Conservation (phyloP, 2,329 filamentous ascomycete genomes). For the Lachnellula subtilissima region DNA sequence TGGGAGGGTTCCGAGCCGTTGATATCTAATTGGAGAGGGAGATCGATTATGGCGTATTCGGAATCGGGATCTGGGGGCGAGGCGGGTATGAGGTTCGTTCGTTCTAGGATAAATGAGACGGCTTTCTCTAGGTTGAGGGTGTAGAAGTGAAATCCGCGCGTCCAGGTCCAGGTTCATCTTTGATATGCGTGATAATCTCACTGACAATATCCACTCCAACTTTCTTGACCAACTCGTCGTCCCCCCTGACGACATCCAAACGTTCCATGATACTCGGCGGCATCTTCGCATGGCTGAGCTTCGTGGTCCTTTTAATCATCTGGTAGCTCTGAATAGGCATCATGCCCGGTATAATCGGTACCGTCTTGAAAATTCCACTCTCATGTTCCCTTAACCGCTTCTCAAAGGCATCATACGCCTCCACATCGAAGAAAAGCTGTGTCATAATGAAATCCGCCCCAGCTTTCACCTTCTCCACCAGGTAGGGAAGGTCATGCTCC, state of each 20-base stretch:
- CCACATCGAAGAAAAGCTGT: conserved; percentile 89
- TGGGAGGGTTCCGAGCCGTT: conserved; percentile 39
- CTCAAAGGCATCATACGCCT: conserved; percentile 79
- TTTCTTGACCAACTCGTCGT: conserved; percentile 76
- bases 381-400: conserved; percentile 69
- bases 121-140: conserved; percentile 95
- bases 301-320: conserved; percentile 89
- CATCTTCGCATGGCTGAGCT: conserved; percentile 84
- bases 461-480: conserved; percentile 85
- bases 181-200: conserved; percentile 78
- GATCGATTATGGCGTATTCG: conserved; percentile 38
- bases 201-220: conserved; percentile 77
- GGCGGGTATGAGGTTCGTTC: conserved; percentile 73
- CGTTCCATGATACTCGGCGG: conserved; percentile 66
- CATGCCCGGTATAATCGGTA: conserved; percentile 87
- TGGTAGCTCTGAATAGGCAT: conserved; percentile 99
- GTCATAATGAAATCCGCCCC: conserved; percentile 99
- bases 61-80: conserved; percentile 42
- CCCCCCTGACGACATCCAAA: conserved; percentile 67
- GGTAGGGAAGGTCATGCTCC: conserved; percentile 79
- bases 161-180: conserved; percentile 52
- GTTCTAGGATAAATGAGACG: conserved; percentile 86
- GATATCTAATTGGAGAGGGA: conserved; percentile 40
- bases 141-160: conserved; percentile 91
- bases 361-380: conserved; percentile 77